Evolutionary conservation across 257 asterid genomes (phyloP).

Genomic region (Eucommia ulmoides): DNA sequence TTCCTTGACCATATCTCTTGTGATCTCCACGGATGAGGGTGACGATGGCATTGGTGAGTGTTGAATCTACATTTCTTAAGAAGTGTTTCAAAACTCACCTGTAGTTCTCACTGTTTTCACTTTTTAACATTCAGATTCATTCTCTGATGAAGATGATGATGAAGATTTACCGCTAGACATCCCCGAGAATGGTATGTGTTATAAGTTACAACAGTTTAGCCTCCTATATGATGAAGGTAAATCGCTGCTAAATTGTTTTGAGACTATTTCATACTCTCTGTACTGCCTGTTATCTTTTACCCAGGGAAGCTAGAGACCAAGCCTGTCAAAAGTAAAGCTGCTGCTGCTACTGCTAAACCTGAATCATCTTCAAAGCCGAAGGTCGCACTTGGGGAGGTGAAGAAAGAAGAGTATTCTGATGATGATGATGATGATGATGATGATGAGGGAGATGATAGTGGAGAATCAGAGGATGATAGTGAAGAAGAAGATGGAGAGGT

Average conservation of each 20-base stretch:
- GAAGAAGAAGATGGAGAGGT: background rate
- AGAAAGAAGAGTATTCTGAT: constrained; percentile 2
- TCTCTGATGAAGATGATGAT: background rate
- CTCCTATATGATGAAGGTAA: too few relatives aligned
- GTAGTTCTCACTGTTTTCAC: background rate
- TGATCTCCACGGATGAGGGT: background rate
- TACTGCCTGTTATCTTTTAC: too few relatives aligned
- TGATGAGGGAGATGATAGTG: too few relatives aligned
- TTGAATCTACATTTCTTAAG: background rate
- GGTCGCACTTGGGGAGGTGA: constrained; percentile 4
- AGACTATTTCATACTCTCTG: too few relatives aligned
- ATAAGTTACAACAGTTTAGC: too few relatives aligned
- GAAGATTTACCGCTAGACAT: background rate
- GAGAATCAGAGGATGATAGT: background rate
- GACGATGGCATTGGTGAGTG: background rate
- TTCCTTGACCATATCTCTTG: background rate
- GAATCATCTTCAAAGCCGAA: constrained; percentile 8
- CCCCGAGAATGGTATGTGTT: background rate
- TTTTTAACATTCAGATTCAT: background rate
- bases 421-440: constrained; percentile 6
- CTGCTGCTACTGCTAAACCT: background rate
- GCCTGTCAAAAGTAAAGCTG: background rate
- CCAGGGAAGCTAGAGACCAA: constrained; percentile 3
- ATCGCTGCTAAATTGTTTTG: too few relatives aligned
- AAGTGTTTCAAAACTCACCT: background rate